These are phyloP conservation scores for Alisma plantagoaquatica DNA, from an alignment of 106 monocot species.

Conservation along the genomic window DNA sequence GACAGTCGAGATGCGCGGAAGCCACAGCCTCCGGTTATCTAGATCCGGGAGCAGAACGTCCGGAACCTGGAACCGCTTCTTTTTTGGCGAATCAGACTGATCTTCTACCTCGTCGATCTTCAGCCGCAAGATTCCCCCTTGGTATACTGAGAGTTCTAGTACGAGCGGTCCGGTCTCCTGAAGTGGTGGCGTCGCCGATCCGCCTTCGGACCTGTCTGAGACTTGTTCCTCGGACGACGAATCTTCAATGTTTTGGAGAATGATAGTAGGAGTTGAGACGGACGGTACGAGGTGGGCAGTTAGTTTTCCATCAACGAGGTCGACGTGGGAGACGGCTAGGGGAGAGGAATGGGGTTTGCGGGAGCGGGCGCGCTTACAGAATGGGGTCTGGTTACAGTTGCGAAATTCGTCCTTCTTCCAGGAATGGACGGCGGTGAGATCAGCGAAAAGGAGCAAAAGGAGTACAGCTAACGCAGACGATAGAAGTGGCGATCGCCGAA, in stretches of 20 bases:
- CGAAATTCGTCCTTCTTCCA: conserved; percentile 99
- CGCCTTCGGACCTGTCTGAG: too few species aligned
- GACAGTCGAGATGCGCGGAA: conserved; percentile 30
- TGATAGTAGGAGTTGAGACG: conserved; percentile 4
- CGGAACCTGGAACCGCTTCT: conserved; percentile 72
- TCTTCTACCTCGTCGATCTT: conserved; percentile 67
- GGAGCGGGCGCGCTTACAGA: conserved; percentile 83
- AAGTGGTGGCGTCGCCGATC: conserved; percentile 1
- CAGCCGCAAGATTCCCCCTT: conserved; percentile 59
- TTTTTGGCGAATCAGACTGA: conserved; percentile 15
- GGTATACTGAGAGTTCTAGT: conserved; percentile 73
- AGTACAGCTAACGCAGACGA: conserved; percentile 11
- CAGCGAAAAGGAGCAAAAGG: conserved; percentile 17
- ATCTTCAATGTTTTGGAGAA: background rate
- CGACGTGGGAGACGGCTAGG: conserved; percentile 32
- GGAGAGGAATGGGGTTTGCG: conserved; percentile 61
- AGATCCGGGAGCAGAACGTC: conserved; percentile 76
- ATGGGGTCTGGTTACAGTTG: conserved; percentile 84
- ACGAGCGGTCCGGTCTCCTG: conserved; percentile 28
- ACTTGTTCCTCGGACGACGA: background rate
- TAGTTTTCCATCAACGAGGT: conserved; percentile 53
- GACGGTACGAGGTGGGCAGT: conserved; percentile 45
- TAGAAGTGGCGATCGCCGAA: background rate
- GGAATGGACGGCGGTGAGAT: conserved; percentile 16
- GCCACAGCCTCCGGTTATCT: conserved; percentile 54